These are phyloP conservation scores for Trichoderma koningii DNA, from an alignment of 2,329 filamentous ascomycete species.

Conservation along the genomic window DNA sequence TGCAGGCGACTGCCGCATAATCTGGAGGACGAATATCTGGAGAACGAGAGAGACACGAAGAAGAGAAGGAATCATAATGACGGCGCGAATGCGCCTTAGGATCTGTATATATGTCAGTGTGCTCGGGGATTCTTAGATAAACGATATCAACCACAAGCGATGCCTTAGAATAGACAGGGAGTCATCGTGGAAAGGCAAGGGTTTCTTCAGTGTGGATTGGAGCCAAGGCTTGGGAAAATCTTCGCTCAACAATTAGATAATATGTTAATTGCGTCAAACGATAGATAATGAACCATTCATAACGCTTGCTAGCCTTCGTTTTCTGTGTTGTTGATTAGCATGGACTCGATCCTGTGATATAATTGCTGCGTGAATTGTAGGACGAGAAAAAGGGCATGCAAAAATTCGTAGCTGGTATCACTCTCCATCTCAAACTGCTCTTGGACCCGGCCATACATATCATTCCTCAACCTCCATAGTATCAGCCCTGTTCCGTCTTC, in stretches of 20 bases:
- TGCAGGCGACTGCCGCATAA: neutral
- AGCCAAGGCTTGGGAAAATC: neutral
- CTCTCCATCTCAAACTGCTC: neutral
- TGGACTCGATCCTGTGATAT: neutral
- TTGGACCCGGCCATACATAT: neutral
- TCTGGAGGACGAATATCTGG: neutral
- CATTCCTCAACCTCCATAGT: neutral
- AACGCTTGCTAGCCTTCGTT: neutral
- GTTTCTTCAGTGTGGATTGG: too few relatives aligned
- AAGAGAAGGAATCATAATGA: neutral
- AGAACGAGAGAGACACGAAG: neutral
- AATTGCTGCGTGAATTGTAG: neutral
- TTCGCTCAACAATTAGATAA: neutral
- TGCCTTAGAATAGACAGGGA: neutral
- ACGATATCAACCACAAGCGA: neutral
- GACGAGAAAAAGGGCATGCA: neutral
- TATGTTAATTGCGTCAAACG: neutral
- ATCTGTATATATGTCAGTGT: slow-evolving; percentile 6
- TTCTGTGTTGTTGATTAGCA: neutral
- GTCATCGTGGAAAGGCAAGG: neutral
- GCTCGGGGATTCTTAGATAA: neutral
- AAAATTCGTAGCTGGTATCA: neutral
- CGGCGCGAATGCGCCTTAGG: neutral
- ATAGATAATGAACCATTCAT: neutral
- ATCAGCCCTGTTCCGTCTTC: neutral